phyloP scores from a whole-genome alignment of 2,329 filamentous ascomycete species.

The Eutypella sp. region DNA sequence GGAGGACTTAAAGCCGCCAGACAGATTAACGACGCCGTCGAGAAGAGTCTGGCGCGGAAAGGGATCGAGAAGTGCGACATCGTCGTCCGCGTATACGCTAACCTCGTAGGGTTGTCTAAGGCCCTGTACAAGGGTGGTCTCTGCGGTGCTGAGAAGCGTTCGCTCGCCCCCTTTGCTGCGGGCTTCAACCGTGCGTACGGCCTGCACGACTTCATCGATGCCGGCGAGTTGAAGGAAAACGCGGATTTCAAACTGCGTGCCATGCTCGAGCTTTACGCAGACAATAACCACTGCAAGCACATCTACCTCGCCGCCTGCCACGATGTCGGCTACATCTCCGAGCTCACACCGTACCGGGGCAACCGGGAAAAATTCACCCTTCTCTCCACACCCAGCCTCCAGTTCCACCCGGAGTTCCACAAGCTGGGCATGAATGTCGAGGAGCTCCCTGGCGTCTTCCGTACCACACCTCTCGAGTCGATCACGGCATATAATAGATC shows the following conservation, averaged over 20 bases:
- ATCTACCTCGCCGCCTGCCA: conserved; percentile 61
- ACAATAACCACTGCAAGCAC: conserved; percentile 58
- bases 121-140: conserved; percentile 43
- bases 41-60: conserved; percentile 40
- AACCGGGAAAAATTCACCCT: conserved; percentile 50
- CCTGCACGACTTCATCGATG: conserved; percentile 58
- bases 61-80: conserved; percentile 46
- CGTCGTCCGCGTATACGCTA: conserved; percentile 52
- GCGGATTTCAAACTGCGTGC: conserved; percentile 56
- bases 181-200: conserved; percentile 53
- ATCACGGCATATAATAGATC: conserved; percentile 1
- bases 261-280: conserved; percentile 43
- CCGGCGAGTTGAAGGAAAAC: conserved; percentile 55
- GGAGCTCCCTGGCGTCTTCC: conserved; percentile 49
- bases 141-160: conserved; percentile 49
- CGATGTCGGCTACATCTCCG: conserved; percentile 52
- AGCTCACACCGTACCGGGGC: conserved; percentile 48
- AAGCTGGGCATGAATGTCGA: conserved; percentile 45
- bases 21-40: conserved; percentile 46
- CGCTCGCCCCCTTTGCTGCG: conserved; percentile 49
- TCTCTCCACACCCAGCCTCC: conserved; percentile 39
- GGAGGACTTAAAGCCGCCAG: conserved; percentile 53
- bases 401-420: conserved; percentile 48
- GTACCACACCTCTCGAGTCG: conserved; percentile 31
- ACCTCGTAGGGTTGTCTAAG: conserved; percentile 48